Base-by-base conservation (phyloP, 1,284 basidiomycete genomes). In the Blastosporella zonata region DNA sequence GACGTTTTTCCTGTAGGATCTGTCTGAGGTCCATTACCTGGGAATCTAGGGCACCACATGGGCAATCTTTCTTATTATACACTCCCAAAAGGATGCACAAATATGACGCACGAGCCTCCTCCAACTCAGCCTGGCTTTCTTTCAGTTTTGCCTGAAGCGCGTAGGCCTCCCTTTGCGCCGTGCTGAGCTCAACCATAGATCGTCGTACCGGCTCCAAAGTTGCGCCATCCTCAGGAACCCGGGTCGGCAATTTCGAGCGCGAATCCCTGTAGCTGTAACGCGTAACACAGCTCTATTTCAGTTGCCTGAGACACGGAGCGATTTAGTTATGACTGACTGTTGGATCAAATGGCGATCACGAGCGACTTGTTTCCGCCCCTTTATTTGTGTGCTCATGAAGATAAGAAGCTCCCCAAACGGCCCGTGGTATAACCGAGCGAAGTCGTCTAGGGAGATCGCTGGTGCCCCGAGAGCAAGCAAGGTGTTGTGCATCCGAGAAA, bases 381-480 rank as follows among this genome's bases (percentile, higher is more conserved):
- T 59, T 17, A 64, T 28, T 36, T 62, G 60, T 10, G 56, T 53
- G 13, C 57, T 55, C 18, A 61, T 34, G 39, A 62, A 63, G 3
- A 41, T 23, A 13, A 62, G 54, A 20, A 50, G 50, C 17, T 60
- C 58, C 3, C 47, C 61, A 17, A 64, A 53, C 6, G 57, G 54
- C 1, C 63, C 59, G 17, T 51, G 53, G 41, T 55, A 60, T 3
- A 63, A 47, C 9, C 56, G 55, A 27, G 45, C 42, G 43, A 59
- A 62, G 28, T 64, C 62, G 3, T 62, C 59, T 12, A 44, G 35
- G 2, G 56, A 23, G 10, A 58, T 50, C 13, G 45, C 20, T 2
- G 61, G 61, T 46, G 61, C 57, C 20, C 62, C 62, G 2, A 63
- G 53, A 4, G 51, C 41, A 4, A 50, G 46, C 2, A 62, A 46